These are phyloP conservation scores for Fusarium domesticum DNA, from an alignment of 2,329 filamentous ascomycete species.

Conservation along the genomic window DNA sequence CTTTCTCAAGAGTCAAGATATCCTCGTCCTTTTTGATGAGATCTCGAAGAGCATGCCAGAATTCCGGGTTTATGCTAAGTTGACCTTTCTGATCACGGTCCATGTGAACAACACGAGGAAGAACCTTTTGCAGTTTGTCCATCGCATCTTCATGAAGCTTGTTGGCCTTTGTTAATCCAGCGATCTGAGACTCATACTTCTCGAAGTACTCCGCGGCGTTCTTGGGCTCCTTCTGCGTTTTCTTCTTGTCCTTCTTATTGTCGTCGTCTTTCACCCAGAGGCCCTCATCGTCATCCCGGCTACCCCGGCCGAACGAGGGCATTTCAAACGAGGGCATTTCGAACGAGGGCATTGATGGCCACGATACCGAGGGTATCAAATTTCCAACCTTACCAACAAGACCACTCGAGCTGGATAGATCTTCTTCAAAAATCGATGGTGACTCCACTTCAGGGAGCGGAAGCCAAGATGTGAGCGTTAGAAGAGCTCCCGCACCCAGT, in stretches of 20 bases:
- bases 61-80: constrained; percentile 54
- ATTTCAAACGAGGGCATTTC: too few species aligned
- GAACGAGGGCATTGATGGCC: constrained; percentile 16
- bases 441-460: too few species aligned
- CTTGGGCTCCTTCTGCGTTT: constrained; percentile 1
- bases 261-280: constrained; percentile 18
- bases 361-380: constrained; percentile 28
- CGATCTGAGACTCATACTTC: constrained; percentile 32
- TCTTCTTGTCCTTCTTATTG: constrained; percentile 3
- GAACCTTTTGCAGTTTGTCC: constrained; percentile 43
- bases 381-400: constrained; percentile 21
- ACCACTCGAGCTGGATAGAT: constrained; percentile 6
- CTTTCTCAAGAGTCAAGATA: not conserved
- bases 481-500: too few species aligned
- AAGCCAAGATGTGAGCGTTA: too few species aligned
- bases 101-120: constrained; percentile 59
- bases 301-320: too few species aligned
- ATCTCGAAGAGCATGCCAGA: constrained; percentile 62
- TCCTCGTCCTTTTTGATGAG: constrained; percentile 45
- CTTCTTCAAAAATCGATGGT: too few species aligned
- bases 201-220: constrained; percentile 24
- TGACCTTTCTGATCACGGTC: constrained; percentile 48
- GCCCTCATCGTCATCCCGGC: constrained; percentile 15
- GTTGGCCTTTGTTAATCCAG: constrained; percentile 28
- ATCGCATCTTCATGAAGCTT: constrained; percentile 39